A percentile compares a stretch with the other conserved stretches of the same genome.
These are phyloP conservation scores for Kurtzmaniella quercitrusa DNA, from an alignment of 1,139 yeast genomes.

Conservation along the genomic window DNA sequence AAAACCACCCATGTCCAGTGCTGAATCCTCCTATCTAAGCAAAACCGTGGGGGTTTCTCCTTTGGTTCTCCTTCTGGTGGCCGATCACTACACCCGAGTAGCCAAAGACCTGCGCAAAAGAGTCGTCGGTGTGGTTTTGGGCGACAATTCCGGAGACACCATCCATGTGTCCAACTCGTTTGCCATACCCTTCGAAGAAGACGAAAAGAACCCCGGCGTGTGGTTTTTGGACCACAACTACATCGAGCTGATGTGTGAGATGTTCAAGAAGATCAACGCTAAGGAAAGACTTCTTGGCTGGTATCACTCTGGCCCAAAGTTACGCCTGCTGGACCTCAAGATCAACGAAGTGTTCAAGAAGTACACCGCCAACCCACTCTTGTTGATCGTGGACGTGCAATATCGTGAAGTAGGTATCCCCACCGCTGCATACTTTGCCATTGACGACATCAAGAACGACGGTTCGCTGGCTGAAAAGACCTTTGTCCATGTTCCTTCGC, in stretches of 20 bases:
- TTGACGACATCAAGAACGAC: constrained; percentile 93
- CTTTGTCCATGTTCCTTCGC: constrained; percentile 87
- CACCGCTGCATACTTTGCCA: constrained; percentile 90
- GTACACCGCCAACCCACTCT: constrained; percentile 76
- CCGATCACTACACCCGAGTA: constrained; percentile 89
- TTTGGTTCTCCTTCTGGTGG: constrained; percentile 85
- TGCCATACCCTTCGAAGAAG: constrained; percentile 96
- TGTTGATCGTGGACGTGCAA: constrained; percentile 88
- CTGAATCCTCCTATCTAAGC: constrained; percentile 35
- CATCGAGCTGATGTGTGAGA: constrained; percentile 94
- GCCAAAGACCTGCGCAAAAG: constrained; percentile 69
- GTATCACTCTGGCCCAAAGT: constrained; percentile 97
- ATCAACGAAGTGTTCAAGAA: constrained; percentile 86
- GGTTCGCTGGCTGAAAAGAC: constrained; percentile 95
- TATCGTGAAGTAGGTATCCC: constrained; percentile 84
- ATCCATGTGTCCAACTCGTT: constrained; percentile 72
- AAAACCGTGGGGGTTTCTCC: constrained; percentile 92
- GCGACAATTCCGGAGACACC: constrained; percentile 57
- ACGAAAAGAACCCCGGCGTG: constrained; percentile 84
- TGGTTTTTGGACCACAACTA: constrained; percentile 98
- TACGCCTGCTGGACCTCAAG: constrained; percentile 81
- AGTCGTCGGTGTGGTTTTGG: constrained; percentile 91
- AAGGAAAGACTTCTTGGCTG: constrained; percentile 95
- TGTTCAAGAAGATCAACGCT: constrained; percentile 97
- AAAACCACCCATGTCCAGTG: constrained; percentile 9